These are phyloP conservation scores for Xylaria sp. DNA, from an alignment of 2,329 filamentous ascomycete species.

Conservation along the genomic window DNA sequence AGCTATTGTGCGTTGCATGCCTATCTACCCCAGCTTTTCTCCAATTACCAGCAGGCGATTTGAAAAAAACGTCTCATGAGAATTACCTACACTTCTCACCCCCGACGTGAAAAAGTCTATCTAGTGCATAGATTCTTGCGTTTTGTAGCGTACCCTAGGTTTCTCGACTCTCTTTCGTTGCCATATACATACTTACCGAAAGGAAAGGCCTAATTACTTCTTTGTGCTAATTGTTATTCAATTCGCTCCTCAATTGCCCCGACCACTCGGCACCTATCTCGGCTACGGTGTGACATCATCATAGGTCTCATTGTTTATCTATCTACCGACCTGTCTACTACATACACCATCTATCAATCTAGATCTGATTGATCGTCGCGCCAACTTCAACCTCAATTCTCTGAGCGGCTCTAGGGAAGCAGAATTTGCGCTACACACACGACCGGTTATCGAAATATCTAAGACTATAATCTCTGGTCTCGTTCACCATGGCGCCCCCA, in stretches of 20 bases:
- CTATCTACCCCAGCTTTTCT: constrained; percentile 18
- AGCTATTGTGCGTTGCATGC: neutral
- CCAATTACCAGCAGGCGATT: constrained; percentile 34
- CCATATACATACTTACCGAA: neutral
- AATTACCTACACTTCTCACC: neutral
- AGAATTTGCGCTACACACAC: neutral
- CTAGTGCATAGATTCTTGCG: neutral
- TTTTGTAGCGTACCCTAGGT: neutral
- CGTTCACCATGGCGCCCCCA: constrained; percentile 52
- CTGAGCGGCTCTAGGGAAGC: neutral
- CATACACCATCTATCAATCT: neutral
- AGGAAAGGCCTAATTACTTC: neutral
- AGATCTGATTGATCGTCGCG: constrained; percentile 13
- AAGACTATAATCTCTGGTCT: neutral
- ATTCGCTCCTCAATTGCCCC: constrained; percentile 3
- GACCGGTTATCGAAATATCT: neutral
- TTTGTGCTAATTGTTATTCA: neutral
- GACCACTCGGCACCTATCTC: neutral
- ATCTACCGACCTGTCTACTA: neutral
- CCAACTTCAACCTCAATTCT: constrained; percentile 9
- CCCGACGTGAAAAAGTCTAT: neutral
- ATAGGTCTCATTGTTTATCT: neutral
- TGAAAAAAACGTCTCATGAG: constrained; percentile 14
- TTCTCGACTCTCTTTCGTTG: neutral
- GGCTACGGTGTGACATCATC: constrained; percentile 34